Evolutionary conservation across 768 basidiomycete genomes (phyloP), one percentile per base, ranked within the genome.

Genomic region (Thelephora aurantiotincta): DNA sequence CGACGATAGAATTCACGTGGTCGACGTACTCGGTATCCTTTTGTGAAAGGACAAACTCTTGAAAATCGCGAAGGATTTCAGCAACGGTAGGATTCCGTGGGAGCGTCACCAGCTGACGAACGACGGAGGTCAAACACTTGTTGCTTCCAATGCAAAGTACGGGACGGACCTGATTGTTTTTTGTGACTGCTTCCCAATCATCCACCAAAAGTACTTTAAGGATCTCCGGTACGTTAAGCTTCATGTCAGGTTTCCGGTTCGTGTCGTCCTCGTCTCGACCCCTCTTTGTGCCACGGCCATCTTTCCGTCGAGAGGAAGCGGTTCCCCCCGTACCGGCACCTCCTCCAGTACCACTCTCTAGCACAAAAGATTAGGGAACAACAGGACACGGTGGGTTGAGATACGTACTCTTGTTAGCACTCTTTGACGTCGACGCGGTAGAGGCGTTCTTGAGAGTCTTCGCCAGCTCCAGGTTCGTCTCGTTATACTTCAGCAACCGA

Each of bases 181-280:
- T 97, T 46, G 96, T 98, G 35, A 98, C 80, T 4, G 82, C 78
- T 64, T 98, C 94, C 96, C 96, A 99, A 55, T 98, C 96, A 58
- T 98, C 92, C 2, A 98, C 92, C 34, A 99, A 71, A 43, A 84
- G 72, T 26, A 80, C 74, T 62, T 96, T 97, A 52, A 98, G 72
- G n/a, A 74, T 62, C 56, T 97, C 96, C 0, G 94, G 96, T 4
- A 96, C 80, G 50, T 70, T 75, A 44, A 99, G 70, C 65, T 88
- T 90, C 73, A 98, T 80, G 57, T 98, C 93, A 1, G 88, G 83
- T 54, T 84, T 80, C 61, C 78, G 80, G 58, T 68, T 68, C 51
- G 68, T 75, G 22, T 94, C 92, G 46, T 88, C 87, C 75, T 85
- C 83, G 54, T 93, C 83, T 60, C 89, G 63, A 7, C 74, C 74